Conservation (phyloP, 768 basidiomycete species). For the Mycena haematopus region DNA sequence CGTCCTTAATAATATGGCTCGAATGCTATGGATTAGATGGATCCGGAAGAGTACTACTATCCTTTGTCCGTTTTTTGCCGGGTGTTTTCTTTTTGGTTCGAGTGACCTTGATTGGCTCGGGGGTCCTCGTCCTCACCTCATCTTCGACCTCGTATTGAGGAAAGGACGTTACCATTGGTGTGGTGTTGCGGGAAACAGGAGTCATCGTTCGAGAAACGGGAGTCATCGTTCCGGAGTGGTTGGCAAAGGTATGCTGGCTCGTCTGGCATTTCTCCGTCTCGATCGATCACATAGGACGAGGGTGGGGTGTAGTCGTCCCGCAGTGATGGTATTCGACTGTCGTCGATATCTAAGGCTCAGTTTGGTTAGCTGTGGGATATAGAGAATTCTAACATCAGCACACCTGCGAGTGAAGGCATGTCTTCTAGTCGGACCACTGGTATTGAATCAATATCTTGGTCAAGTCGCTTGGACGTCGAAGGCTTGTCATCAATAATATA, state of each 20-base stretch:
- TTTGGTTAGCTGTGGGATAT: background rate
- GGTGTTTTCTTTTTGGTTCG: constrained; percentile 71
- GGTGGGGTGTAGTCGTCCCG: constrained; percentile 48
- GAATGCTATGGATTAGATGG: constrained; percentile 29
- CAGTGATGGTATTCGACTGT: constrained; percentile 48
- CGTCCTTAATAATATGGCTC: constrained; percentile 35
- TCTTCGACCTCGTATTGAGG: constrained; percentile 63
- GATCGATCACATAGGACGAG: constrained; percentile 69
- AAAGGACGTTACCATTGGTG: constrained; percentile 50
- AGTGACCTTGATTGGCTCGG: constrained; percentile 78
- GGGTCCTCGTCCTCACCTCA: constrained; percentile 54
- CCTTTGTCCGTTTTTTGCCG: constrained; percentile 67
- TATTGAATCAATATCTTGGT: constrained; percentile 86
- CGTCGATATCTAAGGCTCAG: constrained; percentile 34
- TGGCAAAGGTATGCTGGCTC: constrained; percentile 38
- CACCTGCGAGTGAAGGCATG: constrained; percentile 57
- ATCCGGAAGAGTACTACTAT: constrained; percentile 11
- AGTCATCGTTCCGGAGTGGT: constrained; percentile 32
- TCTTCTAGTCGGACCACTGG: constrained; percentile 87
- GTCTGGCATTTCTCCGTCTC: constrained; percentile 86
- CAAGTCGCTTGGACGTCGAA: constrained; percentile 36
- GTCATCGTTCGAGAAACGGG: constrained; percentile 38
- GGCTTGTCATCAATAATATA: constrained; percentile 78
- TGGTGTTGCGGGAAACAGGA: constrained; percentile 39
- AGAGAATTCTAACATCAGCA: constrained; percentile 1